Percentiles rank a stretch among this genome's conserved stretches.
These are phyloP conservation scores for Candida glucosophila DNA, from an alignment of 1,139 yeast genomes.

Conservation along the genomic window DNA sequence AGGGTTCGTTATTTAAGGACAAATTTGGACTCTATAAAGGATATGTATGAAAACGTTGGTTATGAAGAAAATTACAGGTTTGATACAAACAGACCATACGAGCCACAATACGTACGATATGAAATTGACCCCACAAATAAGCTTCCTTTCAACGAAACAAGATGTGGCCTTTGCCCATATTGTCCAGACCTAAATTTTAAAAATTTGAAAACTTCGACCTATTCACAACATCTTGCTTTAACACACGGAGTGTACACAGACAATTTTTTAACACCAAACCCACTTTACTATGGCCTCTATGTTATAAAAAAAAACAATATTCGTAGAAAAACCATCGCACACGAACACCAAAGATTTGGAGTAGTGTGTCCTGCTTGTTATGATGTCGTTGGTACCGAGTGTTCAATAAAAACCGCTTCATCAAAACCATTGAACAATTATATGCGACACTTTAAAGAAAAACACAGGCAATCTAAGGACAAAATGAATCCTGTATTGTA, in stretches of 20 bases:
- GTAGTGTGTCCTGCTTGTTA: slow-evolving; percentile 17
- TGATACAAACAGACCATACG: slow-evolving; percentile 6
- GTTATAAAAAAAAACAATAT: slow-evolving; percentile 9
- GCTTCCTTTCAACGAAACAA: slow-evolving; percentile 14
- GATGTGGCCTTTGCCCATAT: slow-evolving; percentile 27
- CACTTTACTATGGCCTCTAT: slow-evolving; percentile 13
- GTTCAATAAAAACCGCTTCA: slow-evolving; percentile 13
- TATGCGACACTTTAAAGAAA: slow-evolving; percentile 17
- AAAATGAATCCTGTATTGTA: slow-evolving; percentile 5
- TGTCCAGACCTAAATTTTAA: slow-evolving; percentile 19
- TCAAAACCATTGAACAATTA: slow-evolving; percentile 16
- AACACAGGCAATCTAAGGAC: slow-evolving; percentile 6
- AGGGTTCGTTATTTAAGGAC: slow-evolving; percentile 5
- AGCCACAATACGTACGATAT: slow-evolving; percentile 7
- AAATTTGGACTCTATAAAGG: slow-evolving; percentile 2
- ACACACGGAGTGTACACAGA: slow-evolving; percentile 24
- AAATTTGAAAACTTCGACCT: slow-evolving; percentile 23
- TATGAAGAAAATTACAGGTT: slow-evolving; percentile 6
- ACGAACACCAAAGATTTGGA: slow-evolving; percentile 8
- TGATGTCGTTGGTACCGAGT: slow-evolving; percentile 13
- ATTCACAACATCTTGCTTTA: slow-evolving; percentile 26
- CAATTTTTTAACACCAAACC: slow-evolving; percentile 18
- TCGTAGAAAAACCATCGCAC: slow-evolving; percentile 10
- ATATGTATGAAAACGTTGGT: slow-evolving; percentile 4
- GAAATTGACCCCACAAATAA: slow-evolving; percentile 5